Evolutionary conservation across 1,139 yeast species (phyloP), one percentile per base, ranked within the genome.

Genomic region (Arxiozyma bovina): DNA sequence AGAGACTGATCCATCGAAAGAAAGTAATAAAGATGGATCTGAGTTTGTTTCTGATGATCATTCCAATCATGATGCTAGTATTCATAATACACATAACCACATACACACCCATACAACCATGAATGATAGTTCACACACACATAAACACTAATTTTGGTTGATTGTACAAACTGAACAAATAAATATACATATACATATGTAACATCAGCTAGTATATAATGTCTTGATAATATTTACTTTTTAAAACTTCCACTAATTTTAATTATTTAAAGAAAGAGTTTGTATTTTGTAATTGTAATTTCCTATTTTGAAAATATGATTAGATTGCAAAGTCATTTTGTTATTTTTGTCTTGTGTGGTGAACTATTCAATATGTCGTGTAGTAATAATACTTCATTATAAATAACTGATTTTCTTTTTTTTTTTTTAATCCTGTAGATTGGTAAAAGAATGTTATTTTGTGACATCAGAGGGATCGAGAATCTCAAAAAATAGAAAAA

Each of bases 21-120:
- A 46, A 38, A 18, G 21, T 9, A 4, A n/a, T 6, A 34, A 46
- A 22, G 18, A 7, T 3, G 30, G 15, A 4, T 30, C 38, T 25
- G 11, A 30, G 4, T 11, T n/a, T 21, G 12, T 15, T 18, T n/a
- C 17, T 6, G 11, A 20, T 9, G 42, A 45, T 22, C 21, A 23
- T 23, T 43, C 30, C 42, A 25, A 25, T 21, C 23, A 25, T 21
- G 17, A 41, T 27, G 30, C 5, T 27, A 7, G 30, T 27, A 27
- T 27, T 45, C 66, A 78, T 77, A 55, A 60, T 71, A 4, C 22
- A 18, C 44, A 48, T 17, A 34, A 48, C 6, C 51, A 49, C 21
- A 18, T 15, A 9, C 48, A 40, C 11, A 15, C n/a, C 12, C 42
- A 50, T 3, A 41, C 22, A 15, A 25, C 27, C 9, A 11, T 43